A percentile compares a stretch with the other conserved stretches of the same genome.
These are phyloP conservation scores for Citrus sp. DNA, from an alignment of 345 rosid genomes.

Conservation along the genomic window DNA sequence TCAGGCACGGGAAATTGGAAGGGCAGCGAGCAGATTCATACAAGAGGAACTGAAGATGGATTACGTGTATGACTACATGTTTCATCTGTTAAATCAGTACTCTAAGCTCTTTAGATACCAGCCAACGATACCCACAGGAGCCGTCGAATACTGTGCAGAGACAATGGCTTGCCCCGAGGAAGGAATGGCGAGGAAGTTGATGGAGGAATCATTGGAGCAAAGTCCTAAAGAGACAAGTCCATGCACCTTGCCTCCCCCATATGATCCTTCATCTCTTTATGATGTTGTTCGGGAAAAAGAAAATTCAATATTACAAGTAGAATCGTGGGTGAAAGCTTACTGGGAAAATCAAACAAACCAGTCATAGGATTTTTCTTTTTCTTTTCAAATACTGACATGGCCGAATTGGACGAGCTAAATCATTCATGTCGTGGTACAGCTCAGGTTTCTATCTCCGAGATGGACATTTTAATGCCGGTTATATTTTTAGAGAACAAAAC, in stretches of 20 bases:
- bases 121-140: conserved; percentile 46
- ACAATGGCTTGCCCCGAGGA: conserved; percentile 51
- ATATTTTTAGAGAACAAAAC: too few species aligned
- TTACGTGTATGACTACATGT: conserved; percentile 74
- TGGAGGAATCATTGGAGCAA: conserved; percentile 65
- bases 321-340: conserved; percentile 44
- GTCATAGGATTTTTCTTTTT: neutral
- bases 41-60: conserved; percentile 61
- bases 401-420: too few species aligned
- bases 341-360: conserved; percentile 40
- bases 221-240: conserved; percentile 53
- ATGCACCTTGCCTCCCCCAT: conserved; percentile 59
- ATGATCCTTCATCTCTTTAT: conserved; percentile 46
- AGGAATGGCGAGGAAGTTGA: conserved; percentile 48
- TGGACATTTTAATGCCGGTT: too few species aligned
- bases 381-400: too few species aligned
- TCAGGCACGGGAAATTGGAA: conserved; percentile 69
- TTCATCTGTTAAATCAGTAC: conserved; percentile 64
- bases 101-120: conserved; percentile 57
- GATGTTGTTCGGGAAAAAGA: conserved; percentile 29
- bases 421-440: too few species aligned
- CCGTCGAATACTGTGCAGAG: conserved; percentile 55
- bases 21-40: conserved; percentile 48
- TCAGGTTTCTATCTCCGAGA: too few species aligned
- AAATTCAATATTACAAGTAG: conserved; percentile 25